Evolutionary conservation across 73 alveolate genomes (phyloP).

Genomic region (Diophrys sp.): DNA sequence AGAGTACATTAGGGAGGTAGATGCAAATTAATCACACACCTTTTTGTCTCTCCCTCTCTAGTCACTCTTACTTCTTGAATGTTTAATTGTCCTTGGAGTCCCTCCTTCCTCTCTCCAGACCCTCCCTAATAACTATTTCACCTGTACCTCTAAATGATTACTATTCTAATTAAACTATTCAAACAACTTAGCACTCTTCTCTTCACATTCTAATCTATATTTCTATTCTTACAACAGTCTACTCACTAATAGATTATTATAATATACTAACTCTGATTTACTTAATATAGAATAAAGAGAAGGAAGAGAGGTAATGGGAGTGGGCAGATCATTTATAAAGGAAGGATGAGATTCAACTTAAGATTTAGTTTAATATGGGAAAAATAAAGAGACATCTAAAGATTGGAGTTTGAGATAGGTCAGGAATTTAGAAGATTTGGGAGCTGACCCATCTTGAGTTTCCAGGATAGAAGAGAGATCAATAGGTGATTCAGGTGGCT

Average conservation of each 20-base stretch:
- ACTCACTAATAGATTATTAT: no score
- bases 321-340: background rate
- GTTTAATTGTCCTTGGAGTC: no score
- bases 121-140: background rate
- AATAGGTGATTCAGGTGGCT: background rate
- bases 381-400: background rate
- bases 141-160: background rate
- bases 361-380: background rate
- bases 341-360: background rate
- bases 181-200: background rate
- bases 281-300: background rate
- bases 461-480: no score
- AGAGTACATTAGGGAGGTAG: no score
- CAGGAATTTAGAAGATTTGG: background rate
- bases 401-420: background rate
- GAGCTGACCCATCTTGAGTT: background rate
- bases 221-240: background rate
- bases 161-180: background rate
- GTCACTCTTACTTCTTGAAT: no score
- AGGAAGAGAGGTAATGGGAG: background rate
- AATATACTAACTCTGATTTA: background rate
- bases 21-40: no score
- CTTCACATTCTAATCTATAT: background rate
- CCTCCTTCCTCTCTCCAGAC: background rate
- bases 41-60: no score